A percentile compares a stretch with the other conserved stretches of the same genome.
Conservation (phyloP, 352 stramenopile species). For the Globisporangium polare region DNA sequence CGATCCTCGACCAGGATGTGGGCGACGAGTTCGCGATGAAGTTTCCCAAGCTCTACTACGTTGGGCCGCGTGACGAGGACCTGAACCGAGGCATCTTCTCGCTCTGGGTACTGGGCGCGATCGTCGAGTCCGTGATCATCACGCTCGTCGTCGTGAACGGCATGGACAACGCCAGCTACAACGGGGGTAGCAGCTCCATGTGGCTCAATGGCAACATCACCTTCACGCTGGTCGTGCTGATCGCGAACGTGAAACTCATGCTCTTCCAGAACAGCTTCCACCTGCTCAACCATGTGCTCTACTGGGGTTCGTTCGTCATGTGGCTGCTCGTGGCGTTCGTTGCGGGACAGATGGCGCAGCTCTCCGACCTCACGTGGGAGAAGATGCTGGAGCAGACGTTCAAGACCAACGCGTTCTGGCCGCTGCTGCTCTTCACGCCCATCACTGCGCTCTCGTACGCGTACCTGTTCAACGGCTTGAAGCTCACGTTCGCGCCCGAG, state of each 20-base stretch:
- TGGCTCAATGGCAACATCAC: constrained; percentile 80
- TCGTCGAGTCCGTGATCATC: constrained; percentile 73
- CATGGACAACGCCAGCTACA: constrained; percentile 33
- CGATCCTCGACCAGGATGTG: constrained; percentile 75
- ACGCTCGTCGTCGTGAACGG: constrained; percentile 48
- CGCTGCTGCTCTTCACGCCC: constrained; percentile 51
- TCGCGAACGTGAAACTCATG: constrained; percentile 76
- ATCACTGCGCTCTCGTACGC: constrained; percentile 46
- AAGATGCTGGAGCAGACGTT: constrained; percentile 68
- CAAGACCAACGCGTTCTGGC: constrained; percentile 46
- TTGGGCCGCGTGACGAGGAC: constrained; percentile 56
- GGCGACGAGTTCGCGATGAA: constrained; percentile 57
- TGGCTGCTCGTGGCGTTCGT: constrained; percentile 64
- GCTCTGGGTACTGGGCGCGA: constrained; percentile 61
- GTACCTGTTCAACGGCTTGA: constrained; percentile 50
- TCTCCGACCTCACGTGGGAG: constrained; percentile 76
- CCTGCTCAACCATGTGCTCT: constrained; percentile 62
- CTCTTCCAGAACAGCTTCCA: constrained; percentile 79
- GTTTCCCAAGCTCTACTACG: constrained; percentile 69
- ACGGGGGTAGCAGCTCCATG: constrained; percentile 47
- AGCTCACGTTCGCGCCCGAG: constrained; percentile 60
- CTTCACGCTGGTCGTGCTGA: constrained; percentile 73
- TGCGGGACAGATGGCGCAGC: constrained; percentile 38
- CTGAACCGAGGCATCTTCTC: constrained; percentile 66
- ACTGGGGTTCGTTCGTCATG: constrained; percentile 50